Conservation (phyloP, 305 asterid genomes). For the Solanum hybrid region DNA sequence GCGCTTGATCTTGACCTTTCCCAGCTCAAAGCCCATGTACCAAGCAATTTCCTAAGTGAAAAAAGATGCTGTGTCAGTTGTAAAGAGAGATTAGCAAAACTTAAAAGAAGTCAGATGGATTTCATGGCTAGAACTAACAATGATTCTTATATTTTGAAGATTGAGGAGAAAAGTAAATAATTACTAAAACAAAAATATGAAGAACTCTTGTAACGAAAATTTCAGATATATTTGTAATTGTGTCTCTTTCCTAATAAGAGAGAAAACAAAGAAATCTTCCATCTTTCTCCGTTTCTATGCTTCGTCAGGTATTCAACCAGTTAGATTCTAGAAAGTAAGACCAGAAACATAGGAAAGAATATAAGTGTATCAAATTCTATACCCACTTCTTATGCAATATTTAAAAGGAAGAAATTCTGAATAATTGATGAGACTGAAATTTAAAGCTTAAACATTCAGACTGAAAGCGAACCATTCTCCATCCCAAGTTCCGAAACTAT, state of each 20-base stretch:
- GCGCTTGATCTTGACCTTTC: no score
- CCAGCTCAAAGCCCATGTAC: no score
- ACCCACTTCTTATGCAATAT: background rate
- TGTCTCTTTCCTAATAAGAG: background rate
- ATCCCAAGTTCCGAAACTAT: background rate
- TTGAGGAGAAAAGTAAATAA: background rate
- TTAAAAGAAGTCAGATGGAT: background rate
- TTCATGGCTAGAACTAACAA: background rate
- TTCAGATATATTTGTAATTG: background rate
- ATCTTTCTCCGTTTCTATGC: background rate
- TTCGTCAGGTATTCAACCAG: background rate
- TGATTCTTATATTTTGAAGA: background rate
- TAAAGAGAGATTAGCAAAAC: background rate
- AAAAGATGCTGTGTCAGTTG: no score
- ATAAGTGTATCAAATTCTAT: background rate
- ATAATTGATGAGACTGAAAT: background rate
- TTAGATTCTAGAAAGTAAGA: background rate
- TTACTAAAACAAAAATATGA: background rate
- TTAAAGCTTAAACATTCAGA: background rate
- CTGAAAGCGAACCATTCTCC: background rate
- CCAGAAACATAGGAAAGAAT: background rate
- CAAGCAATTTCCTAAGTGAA: no score
- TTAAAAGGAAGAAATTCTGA: background rate
- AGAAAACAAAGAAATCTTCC: background rate
- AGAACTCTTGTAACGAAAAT: background rate